Evolutionary conservation across 2,329 filamentous ascomycete genomes (phyloP).

Genomic region (Diaporthe caulivora): DNA sequence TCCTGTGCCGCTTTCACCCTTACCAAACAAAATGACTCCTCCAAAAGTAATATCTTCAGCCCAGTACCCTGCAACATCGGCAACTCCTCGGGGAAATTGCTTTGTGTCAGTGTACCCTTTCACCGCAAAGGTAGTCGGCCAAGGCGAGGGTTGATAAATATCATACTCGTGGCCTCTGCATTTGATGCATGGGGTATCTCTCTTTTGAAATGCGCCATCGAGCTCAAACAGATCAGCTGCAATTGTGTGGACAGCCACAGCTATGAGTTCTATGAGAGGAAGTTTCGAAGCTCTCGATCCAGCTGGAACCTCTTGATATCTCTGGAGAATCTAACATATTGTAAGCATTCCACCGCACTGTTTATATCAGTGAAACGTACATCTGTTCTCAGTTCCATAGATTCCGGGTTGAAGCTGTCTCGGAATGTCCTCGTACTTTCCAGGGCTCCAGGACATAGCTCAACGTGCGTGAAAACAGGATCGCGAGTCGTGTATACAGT

Average conservation of each 20-base stretch:
- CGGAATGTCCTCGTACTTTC: background rate
- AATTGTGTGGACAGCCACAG: slow-evolving; percentile 1
- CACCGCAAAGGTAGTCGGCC: slow-evolving; percentile 47
- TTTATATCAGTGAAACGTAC: background rate
- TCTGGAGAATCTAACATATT: background rate
- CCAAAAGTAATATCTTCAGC: slow-evolving; percentile 47
- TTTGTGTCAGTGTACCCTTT: slow-evolving; percentile 44
- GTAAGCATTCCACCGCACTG: background rate
- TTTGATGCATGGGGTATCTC: background rate
- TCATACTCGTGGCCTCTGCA: background rate
- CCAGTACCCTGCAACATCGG: slow-evolving; percentile 48
- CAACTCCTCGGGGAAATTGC: slow-evolving; percentile 47
- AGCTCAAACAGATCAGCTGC: slow-evolving; percentile 1
- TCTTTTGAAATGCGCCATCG: background rate
- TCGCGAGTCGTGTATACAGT: background rate
- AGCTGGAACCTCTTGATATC: slow-evolving; percentile 6
- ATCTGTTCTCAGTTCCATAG: background rate
- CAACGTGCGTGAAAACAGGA: background rate
- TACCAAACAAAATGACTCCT: slow-evolving; percentile 44
- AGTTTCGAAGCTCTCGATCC: slow-evolving; percentile 3
- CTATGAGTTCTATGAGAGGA: background rate
- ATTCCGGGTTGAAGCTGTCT: background rate
- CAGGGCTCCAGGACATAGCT: slow-evolving; percentile 5
- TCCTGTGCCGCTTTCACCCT: slow-evolving; percentile 18
- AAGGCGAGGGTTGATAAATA: background rate